Base-by-base conservation (phyloP, 2,329 filamentous ascomycete species). In the Fusarium secorum region DNA sequence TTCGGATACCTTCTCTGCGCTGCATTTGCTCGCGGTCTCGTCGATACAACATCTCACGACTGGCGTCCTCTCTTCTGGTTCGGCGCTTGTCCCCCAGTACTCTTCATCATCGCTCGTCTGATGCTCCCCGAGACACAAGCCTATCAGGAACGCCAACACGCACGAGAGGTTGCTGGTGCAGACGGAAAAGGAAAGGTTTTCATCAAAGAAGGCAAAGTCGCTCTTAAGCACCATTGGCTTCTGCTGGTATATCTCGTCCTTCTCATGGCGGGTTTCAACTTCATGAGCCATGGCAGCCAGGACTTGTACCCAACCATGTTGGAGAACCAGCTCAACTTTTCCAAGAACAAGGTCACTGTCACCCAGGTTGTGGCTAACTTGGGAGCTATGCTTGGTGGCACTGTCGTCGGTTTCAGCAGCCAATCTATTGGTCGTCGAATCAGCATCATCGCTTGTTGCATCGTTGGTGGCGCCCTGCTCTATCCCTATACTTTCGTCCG, bases 61-160 rank as follows among this genome's bases (percentile, higher is more conserved):
- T 97, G 94, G 94, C 86, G 94, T 11, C 93, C 94, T 1, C 84
- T 97, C 1, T 97, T 90, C 84, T 97, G 94, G 94, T 97, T 97
- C 79, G 94, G 91, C 17, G 93, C 94, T 10, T 88, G 90, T 39
- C 93, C 93, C 1, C 94, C 94, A 0, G 86, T 94, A 4, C 79
- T 97, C 35, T 91, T 97, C 80, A 97, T 97, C 77, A 76, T 89
- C 59, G 94, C 92, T 84, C 91, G 94, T 36, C 83, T 95, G 26
- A 89, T 87, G 78, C 85, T 97, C 3, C 92, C 93, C 10, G 94
- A 97, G 82, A 97, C 94, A 0, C 82, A 91, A 48, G 87, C 90
- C 2, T 97, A 91, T 80, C 85, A 84, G 48, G 88, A 92, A 76
- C 89, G 92, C 57, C 85, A 90, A 76, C 86, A 85, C 6, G 82